Percentiles rank a stretch among this genome's conserved stretches.
Evolutionary conservation across 257 asterid species (phyloP).

Genomic region (Plantago major): DNA sequence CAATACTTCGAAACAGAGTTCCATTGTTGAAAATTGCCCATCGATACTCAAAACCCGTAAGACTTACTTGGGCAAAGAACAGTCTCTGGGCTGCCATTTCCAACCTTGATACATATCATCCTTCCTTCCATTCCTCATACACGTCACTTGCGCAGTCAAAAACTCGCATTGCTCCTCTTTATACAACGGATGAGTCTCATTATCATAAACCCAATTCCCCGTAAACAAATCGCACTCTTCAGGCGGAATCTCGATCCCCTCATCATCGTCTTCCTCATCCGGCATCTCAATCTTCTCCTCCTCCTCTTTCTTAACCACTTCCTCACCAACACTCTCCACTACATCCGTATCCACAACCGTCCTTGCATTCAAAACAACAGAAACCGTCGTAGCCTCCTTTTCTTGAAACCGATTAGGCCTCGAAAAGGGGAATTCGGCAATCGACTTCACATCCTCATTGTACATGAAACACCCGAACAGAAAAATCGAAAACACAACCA

Average conservation of each 20-base stretch:
- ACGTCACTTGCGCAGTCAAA: constrained; percentile 78
- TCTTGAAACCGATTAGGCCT: constrained; percentile 35
- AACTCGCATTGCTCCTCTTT: constrained; percentile 69
- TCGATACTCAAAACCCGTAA: too few relatives aligned
- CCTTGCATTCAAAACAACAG: constrained; percentile 46
- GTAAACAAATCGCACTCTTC: constrained; percentile 59
- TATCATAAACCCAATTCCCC: constrained; percentile 68
- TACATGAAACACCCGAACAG: constrained; percentile 82
- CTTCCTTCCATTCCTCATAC: constrained; percentile 64
- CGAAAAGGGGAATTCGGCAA: constrained; percentile 70
- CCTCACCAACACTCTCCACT: constrained; percentile 1
- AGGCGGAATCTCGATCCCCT: constrained; percentile 36
- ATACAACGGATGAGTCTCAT: constrained; percentile 53
- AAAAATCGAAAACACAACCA: constrained; percentile 53
- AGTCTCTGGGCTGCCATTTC: constrained; percentile 82
- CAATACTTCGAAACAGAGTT: too few relatives aligned
- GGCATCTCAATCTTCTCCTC: constrained; percentile 35
- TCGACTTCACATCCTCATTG: constrained; percentile 66
- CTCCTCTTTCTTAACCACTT: not conserved
- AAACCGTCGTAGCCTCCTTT: constrained; percentile 27
- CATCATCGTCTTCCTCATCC: constrained; percentile 22
- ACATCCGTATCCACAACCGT: constrained; percentile 48
- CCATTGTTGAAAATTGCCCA: too few relatives aligned
- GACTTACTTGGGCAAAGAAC: constrained; percentile 63
- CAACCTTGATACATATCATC: constrained; percentile 66